Evolutionary conservation across 106 monocot genomes (phyloP), one percentile per base, ranked within the genome.

Genomic region (Xerophyta viscosa): DNA sequence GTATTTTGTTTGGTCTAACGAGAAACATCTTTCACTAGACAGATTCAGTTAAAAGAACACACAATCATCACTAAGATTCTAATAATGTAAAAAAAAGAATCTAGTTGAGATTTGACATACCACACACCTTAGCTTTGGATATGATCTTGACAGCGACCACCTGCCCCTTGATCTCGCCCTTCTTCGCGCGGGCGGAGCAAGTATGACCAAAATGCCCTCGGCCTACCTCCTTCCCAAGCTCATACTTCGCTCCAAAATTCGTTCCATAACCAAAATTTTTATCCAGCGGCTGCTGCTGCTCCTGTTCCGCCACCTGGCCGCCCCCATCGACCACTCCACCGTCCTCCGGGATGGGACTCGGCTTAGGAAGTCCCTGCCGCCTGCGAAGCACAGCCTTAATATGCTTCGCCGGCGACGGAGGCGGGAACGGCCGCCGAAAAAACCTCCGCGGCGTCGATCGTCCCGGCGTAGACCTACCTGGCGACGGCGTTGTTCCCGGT

Each of bases 201-300:
- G 87, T 87, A 41, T 87, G 81, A 19, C 86, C 86, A 31, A 87
- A 87, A 68, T 87, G 86, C 48, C 86, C 86, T 6, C 73, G 48
- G 8, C 86, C 86, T 23, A 87, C 77, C 66, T 87, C 86, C 66
- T 81, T 81, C 37, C 81, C 77, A 23, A 87, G 50, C 81, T 87
- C 87, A 41, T 74, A 87, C 71, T 74, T 81, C 0, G 77, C 77
- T 56, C 43, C 66, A 30, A 87, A 77, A 45, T 81, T 77, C 60
- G 69, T 77, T 66, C 67, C 73, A 24, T 77, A 87, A 20, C 87
- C 87, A 53, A 87, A 87, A 52, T 41, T 74, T 71, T 87, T 87
- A 47, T 87, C 81, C 67, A 87, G 66, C 43, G 54, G 43, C 29
- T 72, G 50, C 65, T 70, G 68, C 56, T 12, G 61, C 57, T 56